phyloP scores from a whole-genome alignment of 2,329 filamentous ascomycete species.

The Trichoderma cornu-damae region DNA sequence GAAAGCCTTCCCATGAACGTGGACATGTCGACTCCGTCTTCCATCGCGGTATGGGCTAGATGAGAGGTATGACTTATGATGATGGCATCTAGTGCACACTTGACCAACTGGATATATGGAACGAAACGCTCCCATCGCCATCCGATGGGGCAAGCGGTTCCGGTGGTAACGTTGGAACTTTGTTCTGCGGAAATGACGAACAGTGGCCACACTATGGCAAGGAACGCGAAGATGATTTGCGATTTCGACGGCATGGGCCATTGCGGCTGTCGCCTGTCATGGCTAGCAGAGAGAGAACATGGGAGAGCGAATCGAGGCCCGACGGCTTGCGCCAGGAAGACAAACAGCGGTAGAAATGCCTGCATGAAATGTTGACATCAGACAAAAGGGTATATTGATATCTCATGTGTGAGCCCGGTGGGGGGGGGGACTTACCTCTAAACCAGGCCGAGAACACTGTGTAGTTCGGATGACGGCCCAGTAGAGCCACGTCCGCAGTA shows the following conservation, averaged over 20 bases:
- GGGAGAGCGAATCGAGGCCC: background rate
- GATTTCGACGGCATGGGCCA: slow-evolving; percentile 25
- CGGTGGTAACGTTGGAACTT: slow-evolving; percentile 15
- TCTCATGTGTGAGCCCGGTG: background rate
- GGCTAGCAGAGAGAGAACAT: background rate
- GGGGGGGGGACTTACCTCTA: slow-evolving; percentile 33
- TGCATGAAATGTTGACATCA: slow-evolving; percentile 8
- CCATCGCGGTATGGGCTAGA: slow-evolving; percentile 22
- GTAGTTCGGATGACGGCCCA: slow-evolving; percentile 33
- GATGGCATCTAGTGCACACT: slow-evolving; percentile 30
- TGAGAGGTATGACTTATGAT: slow-evolving; percentile 28
- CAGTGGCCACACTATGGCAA: slow-evolving; percentile 32
- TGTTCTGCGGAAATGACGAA: slow-evolving; percentile 22
- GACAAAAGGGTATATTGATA: too few relatives aligned
- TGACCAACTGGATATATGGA: slow-evolving; percentile 23
- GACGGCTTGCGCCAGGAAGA: background rate
- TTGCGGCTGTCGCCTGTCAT: slow-evolving; percentile 8
- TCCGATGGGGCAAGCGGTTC: slow-evolving; percentile 20
- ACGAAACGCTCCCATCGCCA: slow-evolving; percentile 15
- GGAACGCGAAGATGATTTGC: slow-evolving; percentile 4
- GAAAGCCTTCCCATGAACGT: slow-evolving; percentile 13
- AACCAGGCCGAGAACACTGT: slow-evolving; percentile 30
- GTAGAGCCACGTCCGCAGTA: slow-evolving; percentile 24
- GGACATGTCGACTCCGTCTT: slow-evolving; percentile 24
- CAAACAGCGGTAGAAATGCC: slow-evolving; percentile 29